These are phyloP conservation scores for Aspergillaceae sp. DNA, from an alignment of 2,329 filamentous ascomycete species.

Conservation along the genomic window DNA sequence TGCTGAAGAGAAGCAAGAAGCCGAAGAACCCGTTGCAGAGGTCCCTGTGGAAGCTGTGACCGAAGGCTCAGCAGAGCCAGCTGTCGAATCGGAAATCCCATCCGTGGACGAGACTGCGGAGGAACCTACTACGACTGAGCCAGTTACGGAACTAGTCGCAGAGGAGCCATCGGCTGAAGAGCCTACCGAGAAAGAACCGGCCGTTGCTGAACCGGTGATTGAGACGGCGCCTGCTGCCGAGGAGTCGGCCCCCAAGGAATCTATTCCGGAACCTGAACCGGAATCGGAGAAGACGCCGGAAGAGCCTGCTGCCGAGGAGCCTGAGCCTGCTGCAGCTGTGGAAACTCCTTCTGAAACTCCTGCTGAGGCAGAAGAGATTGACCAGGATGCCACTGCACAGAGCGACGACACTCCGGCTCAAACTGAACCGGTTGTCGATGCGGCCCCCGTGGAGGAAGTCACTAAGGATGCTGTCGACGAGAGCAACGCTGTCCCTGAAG, in stretches of 20 bases:
- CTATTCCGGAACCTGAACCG: background rate
- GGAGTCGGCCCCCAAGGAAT: constrained; percentile 4
- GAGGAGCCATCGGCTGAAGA: background rate
- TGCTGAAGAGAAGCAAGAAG: background rate
- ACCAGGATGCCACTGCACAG: no score
- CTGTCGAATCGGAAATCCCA: constrained; percentile 1
- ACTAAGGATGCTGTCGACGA: background rate
- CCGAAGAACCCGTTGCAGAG: constrained; percentile 5
- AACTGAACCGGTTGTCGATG: background rate
- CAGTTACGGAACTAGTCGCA: background rate
- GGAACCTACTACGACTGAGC: no score
- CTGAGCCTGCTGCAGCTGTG: constrained; percentile 4
- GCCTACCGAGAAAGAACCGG: background rate
- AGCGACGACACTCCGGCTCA: background rate
- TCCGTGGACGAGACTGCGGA: no score
- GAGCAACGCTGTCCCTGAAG: background rate
- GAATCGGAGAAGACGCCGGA: constrained; percentile 3
- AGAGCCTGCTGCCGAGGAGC: constrained; percentile 3
- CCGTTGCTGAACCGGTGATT: constrained; percentile 4
- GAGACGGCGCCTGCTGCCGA: constrained; percentile 2
- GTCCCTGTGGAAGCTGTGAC: constrained; percentile 1
- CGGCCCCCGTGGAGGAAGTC: background rate
- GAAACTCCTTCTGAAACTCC: background rate
- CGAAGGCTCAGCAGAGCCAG: background rate
- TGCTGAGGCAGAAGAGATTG: background rate